These are phyloP conservation scores for Gonapodya sp. DNA, from an alignment of 192 early-diverging fungal species.

Conservation along the genomic window DNA sequence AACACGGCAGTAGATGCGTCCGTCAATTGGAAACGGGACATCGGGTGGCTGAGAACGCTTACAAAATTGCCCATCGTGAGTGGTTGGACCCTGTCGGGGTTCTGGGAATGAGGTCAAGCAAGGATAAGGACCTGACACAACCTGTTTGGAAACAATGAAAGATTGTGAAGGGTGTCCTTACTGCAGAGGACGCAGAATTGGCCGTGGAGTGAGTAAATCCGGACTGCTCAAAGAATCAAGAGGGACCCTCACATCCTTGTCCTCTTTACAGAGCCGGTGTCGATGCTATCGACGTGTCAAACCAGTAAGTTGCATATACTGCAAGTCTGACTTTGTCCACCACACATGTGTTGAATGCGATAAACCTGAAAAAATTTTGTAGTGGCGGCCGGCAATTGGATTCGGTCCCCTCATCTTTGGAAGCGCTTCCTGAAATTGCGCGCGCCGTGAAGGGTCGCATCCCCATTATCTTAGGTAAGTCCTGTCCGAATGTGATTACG, in stretches of 20 bases:
- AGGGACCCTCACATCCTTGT: neutral
- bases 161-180: constrained; percentile 24
- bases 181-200: constrained; percentile 23
- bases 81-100: constrained; percentile 1
- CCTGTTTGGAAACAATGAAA: no score
- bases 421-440: constrained; percentile 12
- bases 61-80: constrained; percentile 14
- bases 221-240: no score
- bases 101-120: neutral
- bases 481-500: neutral
- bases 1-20: constrained; percentile 19
- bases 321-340: neutral
- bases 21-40: constrained; percentile 13
- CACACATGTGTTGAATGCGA: no score
- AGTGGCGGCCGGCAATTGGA: constrained; percentile 24
- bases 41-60: constrained; percentile 11
- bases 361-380: neutral
- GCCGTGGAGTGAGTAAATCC: constrained; percentile 15
- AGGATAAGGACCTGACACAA: no score
- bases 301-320: constrained; percentile 17
- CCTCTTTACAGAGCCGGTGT: neutral
- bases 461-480: neutral
- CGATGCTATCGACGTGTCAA: constrained; percentile 17
- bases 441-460: constrained; percentile 8
- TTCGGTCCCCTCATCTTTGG: constrained; percentile 14